Evolutionary conservation across 345 rosid genomes (phyloP).

Genomic region (Ricinus communis): DNA sequence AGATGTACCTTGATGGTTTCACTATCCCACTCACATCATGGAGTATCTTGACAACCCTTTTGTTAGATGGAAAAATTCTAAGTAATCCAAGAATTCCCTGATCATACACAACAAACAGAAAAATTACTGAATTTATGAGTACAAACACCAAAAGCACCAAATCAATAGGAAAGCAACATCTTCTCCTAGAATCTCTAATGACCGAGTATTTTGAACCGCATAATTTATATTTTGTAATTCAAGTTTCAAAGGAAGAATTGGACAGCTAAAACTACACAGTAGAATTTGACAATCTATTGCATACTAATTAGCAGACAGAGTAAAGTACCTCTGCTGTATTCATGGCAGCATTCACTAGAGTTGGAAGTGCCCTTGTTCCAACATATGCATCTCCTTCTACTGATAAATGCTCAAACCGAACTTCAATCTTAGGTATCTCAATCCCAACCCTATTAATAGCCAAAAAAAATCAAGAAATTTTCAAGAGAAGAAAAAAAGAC

Average conservation of each 20-base stretch:
- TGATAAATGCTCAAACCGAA: conserved; percentile 43
- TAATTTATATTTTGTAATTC: no score
- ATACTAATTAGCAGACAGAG: background rate
- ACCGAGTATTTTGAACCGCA: no score
- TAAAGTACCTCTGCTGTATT: conserved; percentile 44
- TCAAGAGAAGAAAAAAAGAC: no score
- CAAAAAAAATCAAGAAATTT: background rate
- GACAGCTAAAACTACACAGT: no score
- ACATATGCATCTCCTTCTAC: conserved; percentile 56
- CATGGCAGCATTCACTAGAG: conserved; percentile 41
- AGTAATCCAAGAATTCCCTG: conserved; percentile 43
- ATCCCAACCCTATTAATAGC: conserved; percentile 44
- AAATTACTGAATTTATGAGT: background rate
- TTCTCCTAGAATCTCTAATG: no score
- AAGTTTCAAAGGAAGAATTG: background rate
- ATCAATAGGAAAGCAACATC: no score
- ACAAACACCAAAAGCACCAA: background rate
- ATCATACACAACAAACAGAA: conserved; percentile 9
- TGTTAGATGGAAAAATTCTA: conserved; percentile 46
- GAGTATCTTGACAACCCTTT: conserved; percentile 44
- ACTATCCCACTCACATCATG: conserved; percentile 42
- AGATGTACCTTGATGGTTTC: conserved; percentile 51
- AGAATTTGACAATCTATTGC: background rate
- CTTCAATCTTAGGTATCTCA: conserved; percentile 52
- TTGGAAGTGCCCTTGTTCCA: conserved; percentile 59